Evolutionary conservation across 1,284 basidiomycete genomes (phyloP), one percentile per base, ranked within the genome.

Genomic region (Pseudozyma pruni): DNA sequence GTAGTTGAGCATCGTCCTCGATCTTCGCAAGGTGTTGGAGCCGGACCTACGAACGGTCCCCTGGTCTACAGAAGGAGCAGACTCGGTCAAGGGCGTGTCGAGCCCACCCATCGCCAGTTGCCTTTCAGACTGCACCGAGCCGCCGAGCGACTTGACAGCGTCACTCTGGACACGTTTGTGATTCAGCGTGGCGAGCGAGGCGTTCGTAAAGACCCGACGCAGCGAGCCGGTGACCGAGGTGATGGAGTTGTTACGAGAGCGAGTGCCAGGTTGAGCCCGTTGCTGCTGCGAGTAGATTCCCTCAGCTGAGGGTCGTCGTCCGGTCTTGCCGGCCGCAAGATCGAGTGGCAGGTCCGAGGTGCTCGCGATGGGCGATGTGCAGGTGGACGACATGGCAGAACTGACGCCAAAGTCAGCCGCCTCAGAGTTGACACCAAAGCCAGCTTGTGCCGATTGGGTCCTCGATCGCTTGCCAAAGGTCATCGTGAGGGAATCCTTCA

Each of bases 1-100:
- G 23, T 67, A 59, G 46, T 57, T 48, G 33, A 72, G 59, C 69
- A 72, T 72, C 23, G 69, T 72, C 59, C 41, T 62, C n/a, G 69
- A 68, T 32, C 69, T 53, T 9, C 69, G 58, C 47, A 72, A 37
- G 8, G 54, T 68, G 16, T 47, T 41, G 22, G 33, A 49, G 13
- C 53, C 57, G 19, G 42, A 11, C 43, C 56, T 67, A 20, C 53
- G 57, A 27, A 31, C 39, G 9, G 2, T 38, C 3, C 33, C 29
- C 25, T 14, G 20, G 27, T 23, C 1, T 1, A n/a, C 33, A 1
- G 38, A 33, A 13, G 49, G 46, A 22, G 49, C 41, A 41, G 33
- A 39, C 50, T 68, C 64, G 8, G 64, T 56, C n/a, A 58, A 20
- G 11, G 61, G 42, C 25, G 51, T 53, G 11, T 29, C 39, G 1